These are phyloP conservation scores for Fusarium verticillioides DNA, from an alignment of 2,329 filamentous ascomycete species.

Conservation along the genomic window DNA sequence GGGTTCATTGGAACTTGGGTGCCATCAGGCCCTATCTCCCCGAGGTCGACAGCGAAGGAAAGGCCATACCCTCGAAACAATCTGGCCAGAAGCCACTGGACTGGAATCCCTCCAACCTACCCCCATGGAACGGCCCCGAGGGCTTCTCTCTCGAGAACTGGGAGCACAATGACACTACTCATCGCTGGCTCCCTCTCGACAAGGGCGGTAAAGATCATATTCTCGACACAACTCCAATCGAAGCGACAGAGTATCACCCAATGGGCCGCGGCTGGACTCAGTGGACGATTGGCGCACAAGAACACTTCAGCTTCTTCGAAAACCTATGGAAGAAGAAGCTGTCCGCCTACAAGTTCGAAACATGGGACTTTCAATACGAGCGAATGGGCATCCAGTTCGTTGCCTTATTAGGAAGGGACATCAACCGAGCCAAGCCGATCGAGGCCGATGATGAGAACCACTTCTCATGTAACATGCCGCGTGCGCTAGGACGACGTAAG, in stretches of 20 bases:
- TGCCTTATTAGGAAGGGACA: conserved; percentile 63
- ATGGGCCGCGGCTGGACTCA: conserved; percentile 57
- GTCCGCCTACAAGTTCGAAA: conserved; percentile 59
- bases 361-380: conserved; percentile 61
- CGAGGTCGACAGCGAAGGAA: conserved; percentile 49
- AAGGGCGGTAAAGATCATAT: conserved; percentile 48
- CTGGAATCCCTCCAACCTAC: conserved; percentile 56
- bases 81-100: conserved; percentile 30
- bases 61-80: conserved; percentile 40
- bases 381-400: conserved; percentile 66
- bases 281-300: conserved; percentile 63
- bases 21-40: conserved; percentile 65
- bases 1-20: conserved; percentile 65
- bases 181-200: conserved; percentile 62
- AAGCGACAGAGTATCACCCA: conserved; percentile 58
- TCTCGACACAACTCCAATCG: conserved; percentile 59
- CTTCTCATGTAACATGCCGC: conserved; percentile 53
- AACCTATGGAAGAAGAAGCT: conserved; percentile 61
- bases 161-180: conserved; percentile 53
- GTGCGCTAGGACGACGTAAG: conserved; percentile 52
- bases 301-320: conserved; percentile 60
- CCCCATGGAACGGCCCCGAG: conserved; percentile 47
- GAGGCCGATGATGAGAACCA: conserved; percentile 59
- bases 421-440: conserved; percentile 59
- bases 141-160: conserved; percentile 48